Evolutionary conservation across 805 yeast genomes (phyloP), one percentile per base, ranked within the genome.

Genomic region (Saturnispora diversa): DNA sequence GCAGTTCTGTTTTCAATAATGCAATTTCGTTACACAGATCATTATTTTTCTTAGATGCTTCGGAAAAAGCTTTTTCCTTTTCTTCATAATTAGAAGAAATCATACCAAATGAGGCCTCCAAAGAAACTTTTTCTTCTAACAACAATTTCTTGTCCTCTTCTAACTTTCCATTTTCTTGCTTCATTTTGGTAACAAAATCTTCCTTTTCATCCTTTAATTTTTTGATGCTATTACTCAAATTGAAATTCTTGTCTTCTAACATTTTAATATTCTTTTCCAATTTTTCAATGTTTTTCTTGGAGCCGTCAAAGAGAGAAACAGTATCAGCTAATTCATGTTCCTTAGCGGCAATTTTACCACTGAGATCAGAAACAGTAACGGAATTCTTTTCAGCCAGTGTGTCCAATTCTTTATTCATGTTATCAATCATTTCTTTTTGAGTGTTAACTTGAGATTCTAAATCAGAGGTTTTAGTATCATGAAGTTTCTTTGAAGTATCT

Each of bases 31-130:
- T 26, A 32, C 21, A 8, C 15, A 39, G 21, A 11, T 39, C 17
- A 7, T 15, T 3, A 25, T 31, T 39, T 16, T 27, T 32, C 10
- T 38, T 24, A 17, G 10, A 16, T 10, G 20, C 29, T 2, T 23
- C 26, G 19, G 28, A 12, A n/a, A 38, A 19, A 10, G 32, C 41
- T 5, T 11, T 31, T 21, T 38, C 41, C 25, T 30, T 30, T 15
- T 38, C 31, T 26, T 38, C 36, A 24, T 38, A 38, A 23, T 38
- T 38, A 11, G 41, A 24, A n/a, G 41, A 38, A 15, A 38, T 31
- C 41, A 38, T 31, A 15, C 30, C 21, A 31, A 38, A 38, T 10
- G 41, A 38, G 3, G 41, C n/a, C 20, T 31, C 41, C 24, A 38
- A 31, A 5, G 41, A 38, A 8, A 24, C 31, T 12, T 38, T 38